A percentile compares a stretch with the other conserved stretches of the same genome.
Conservation (phyloP, 352 stramenopile species). For the Globisporangium middletonii region DNA sequence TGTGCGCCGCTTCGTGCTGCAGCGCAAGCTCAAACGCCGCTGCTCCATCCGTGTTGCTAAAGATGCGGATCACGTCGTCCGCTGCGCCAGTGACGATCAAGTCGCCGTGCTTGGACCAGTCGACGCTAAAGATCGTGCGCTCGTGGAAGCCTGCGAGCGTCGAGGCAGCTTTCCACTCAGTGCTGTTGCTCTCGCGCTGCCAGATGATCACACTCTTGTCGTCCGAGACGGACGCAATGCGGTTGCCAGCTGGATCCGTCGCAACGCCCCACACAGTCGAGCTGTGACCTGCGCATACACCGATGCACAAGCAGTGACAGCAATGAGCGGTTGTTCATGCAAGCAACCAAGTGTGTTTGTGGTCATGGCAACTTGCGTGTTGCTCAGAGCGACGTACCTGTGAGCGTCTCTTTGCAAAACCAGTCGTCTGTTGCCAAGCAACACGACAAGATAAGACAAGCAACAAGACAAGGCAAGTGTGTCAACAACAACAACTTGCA, state of each 20-base stretch:
- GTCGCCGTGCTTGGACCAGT: conserved; percentile 88
- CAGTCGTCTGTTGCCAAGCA: conserved; percentile 82
- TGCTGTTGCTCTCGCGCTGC: conserved; percentile 66
- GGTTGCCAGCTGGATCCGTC: conserved; percentile 63
- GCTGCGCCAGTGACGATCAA: conserved; percentile 86
- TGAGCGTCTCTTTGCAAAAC: conserved; percentile 93
- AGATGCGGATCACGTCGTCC: conserved; percentile 90
- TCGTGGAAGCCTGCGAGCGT: conserved; percentile 84
- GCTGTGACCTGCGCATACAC: conserved; percentile 46
- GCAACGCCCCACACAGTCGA: conserved; percentile 95
- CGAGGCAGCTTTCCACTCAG: conserved; percentile 82
- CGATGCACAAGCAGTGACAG: no score
- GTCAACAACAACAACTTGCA: neutral
- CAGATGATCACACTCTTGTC: conserved; percentile 93
- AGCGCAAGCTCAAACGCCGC: conserved; percentile 64
- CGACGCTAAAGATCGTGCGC: conserved; percentile 89
- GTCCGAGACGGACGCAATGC: conserved; percentile 87
- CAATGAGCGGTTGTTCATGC: no score
- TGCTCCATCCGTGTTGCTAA: conserved; percentile 37
- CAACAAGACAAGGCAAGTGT: neutral
- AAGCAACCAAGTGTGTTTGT: no score
- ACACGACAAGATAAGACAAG: neutral
- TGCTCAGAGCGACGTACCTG: conserved; percentile 24
- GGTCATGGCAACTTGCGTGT: no score
- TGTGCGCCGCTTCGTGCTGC: conserved; percentile 46